Evolutionary conservation across 345 rosid species (phyloP).

Genomic region (Rubroshorea leprosula): DNA sequence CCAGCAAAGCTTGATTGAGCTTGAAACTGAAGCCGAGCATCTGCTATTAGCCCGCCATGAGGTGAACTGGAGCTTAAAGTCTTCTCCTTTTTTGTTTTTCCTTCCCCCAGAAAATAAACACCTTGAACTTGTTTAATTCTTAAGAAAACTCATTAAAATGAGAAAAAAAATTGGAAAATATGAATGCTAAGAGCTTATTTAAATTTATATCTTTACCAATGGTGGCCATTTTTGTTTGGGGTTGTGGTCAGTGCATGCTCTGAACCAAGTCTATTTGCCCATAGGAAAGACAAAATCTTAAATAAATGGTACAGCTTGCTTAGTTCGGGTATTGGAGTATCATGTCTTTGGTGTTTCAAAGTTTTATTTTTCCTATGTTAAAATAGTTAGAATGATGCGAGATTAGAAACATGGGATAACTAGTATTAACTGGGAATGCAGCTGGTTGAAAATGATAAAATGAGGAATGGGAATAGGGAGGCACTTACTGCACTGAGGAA

Average conservation of each 20-base stretch:
- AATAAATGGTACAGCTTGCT: no score
- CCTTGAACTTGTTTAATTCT: not conserved
- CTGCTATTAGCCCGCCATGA: slow-evolving; percentile 53
- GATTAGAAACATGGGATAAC: not conserved
- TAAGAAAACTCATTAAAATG: not conserved
- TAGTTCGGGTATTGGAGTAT: no score
- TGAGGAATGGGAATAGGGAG: slow-evolving; percentile 74
- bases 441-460: slow-evolving; percentile 68
- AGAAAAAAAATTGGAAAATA: no score
- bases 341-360: no score
- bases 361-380: not conserved
- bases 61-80: slow-evolving; percentile 28
- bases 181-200: no score
- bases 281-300: not conserved
- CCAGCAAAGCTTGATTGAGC: slow-evolving; percentile 38
- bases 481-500: slow-evolving; percentile 76
- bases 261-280: no score
- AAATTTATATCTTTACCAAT: no score
- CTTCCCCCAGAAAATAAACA: not conserved
- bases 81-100: not conserved
- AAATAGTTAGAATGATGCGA: not conserved
- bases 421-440: slow-evolving; percentile 18
- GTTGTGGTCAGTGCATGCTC: no score
- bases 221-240: no score
- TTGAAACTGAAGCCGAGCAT: slow-evolving; percentile 74